Evolutionary conservation across 176 grass and related monocot species (phyloP).

Genomic region (Ensete ventricosum): DNA sequence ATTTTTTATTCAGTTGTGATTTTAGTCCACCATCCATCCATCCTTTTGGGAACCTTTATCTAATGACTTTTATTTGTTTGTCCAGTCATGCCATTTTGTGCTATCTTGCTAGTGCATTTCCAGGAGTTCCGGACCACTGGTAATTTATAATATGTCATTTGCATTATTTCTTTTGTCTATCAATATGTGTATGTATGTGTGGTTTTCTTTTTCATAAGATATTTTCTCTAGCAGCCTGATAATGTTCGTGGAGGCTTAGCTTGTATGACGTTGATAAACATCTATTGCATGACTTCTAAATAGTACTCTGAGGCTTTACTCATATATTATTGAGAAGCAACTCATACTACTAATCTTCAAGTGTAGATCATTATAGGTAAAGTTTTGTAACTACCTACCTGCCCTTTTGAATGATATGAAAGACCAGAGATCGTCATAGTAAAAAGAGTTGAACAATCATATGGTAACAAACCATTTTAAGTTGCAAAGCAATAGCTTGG

Average conservation of each 20-base stretch:
- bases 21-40: background rate
- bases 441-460: background rate
- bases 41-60: background rate
- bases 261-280: background rate
- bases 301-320: too few relatives aligned
- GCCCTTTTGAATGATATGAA: background rate
- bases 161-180: background rate
- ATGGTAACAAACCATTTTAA: background rate
- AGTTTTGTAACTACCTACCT: too few relatives aligned
- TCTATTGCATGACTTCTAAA: background rate
- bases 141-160: constrained; percentile 21
- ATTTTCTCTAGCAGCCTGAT: background rate
- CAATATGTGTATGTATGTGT: background rate
- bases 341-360: background rate
- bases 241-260: background rate
- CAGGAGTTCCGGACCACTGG: constrained; percentile 78
- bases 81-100: constrained; percentile 83
- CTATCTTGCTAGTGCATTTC: constrained; percentile 65
- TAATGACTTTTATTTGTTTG: background rate
- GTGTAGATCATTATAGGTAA: too few relatives aligned
- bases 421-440: background rate
- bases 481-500: background rate
- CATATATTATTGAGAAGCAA: background rate
- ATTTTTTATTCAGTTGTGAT: background rate
- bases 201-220: background rate